Base-by-base conservation (phyloP, 2,329 filamentous ascomycete genomes). In the Epichloe sylvatica region DNA sequence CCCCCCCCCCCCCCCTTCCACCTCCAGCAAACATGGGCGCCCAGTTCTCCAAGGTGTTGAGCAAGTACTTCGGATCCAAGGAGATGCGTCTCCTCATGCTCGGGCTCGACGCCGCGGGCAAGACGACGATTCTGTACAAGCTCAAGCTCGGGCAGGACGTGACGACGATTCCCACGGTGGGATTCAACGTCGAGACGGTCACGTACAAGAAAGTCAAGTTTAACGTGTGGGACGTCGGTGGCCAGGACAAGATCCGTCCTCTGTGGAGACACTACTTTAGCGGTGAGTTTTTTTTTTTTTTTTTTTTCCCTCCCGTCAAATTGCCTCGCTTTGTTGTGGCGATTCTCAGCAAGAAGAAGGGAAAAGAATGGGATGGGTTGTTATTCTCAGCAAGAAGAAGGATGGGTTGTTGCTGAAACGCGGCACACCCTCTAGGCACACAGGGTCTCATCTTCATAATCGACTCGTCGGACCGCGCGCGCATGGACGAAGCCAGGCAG, bases 131-230 rank as follows among this genome's bases (percentile, higher is more conserved):
- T 64, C 83, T 98, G 54, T 98, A 97, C 80, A 97, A 96, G 77
- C 79, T 98, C 65, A 97, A 97, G 80, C 82, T 97, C 53, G 90
- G 91, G 70, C 89, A 97, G 76, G 90, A 94, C 66, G 90, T 97
- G 62, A 97, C 92, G 54, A 97, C 92, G 47, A 97, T 97, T 65
- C 92, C 92, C 44, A 98, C 92, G 35, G 92, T 98, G 61, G 92
- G 91, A 60, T 97, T 97, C 79, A 97, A 97, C 78, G 92, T 97
- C 69, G 91, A 97, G 77, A 94, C 89, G 4, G 90, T 97, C 62
- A 94, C 90, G 59, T 96, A 95, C 77, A 96, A 96, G 79, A 97
- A 97, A 69, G 90, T 96, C 71, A 94, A 96, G 72, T 97, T 97
- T 76, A 97, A 94, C 63, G 91, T 97, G 55, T 97, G 91, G 91